phyloP scores from a whole-genome alignment of 176 grass and related monocot species.

The Bonia amplexicaulis region DNA sequence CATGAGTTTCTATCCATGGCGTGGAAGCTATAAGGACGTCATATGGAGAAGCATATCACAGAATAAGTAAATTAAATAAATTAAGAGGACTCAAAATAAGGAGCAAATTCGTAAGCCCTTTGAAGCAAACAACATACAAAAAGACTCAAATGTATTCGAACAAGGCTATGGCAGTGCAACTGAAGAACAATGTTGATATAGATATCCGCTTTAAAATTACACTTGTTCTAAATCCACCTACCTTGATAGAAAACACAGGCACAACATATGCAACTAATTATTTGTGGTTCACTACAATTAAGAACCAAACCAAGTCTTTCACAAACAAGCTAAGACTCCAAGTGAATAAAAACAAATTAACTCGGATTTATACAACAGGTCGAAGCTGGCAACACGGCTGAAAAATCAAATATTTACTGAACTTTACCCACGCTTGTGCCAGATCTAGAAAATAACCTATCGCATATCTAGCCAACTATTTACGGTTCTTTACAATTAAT shows the following conservation, averaged over 20 bases:
- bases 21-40: too few species aligned
- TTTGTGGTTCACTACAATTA: background rate
- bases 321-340: background rate
- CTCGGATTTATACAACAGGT: background rate
- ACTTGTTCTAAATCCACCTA: background rate
- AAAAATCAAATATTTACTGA: background rate
- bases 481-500: background rate
- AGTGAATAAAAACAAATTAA: background rate
- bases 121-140: too few species aligned
- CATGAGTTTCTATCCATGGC: too few species aligned
- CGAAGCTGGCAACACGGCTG: background rate
- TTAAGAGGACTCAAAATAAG: too few species aligned
- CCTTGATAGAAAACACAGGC: background rate
- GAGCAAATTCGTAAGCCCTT: too few species aligned
- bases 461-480: background rate
- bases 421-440: background rate
- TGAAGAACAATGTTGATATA: too few species aligned
- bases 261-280: background rate
- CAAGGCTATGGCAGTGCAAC: too few species aligned
- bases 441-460: conserved; percentile 20
- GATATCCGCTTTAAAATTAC: too few species aligned
- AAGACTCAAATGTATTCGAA: too few species aligned
- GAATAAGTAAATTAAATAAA: too few species aligned
- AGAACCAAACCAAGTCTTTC: background rate
- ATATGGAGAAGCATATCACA: too few species aligned